phyloP scores from a whole-genome alignment of 768 basidiomycete genomes.

The Ephemerocybe angulata region DNA sequence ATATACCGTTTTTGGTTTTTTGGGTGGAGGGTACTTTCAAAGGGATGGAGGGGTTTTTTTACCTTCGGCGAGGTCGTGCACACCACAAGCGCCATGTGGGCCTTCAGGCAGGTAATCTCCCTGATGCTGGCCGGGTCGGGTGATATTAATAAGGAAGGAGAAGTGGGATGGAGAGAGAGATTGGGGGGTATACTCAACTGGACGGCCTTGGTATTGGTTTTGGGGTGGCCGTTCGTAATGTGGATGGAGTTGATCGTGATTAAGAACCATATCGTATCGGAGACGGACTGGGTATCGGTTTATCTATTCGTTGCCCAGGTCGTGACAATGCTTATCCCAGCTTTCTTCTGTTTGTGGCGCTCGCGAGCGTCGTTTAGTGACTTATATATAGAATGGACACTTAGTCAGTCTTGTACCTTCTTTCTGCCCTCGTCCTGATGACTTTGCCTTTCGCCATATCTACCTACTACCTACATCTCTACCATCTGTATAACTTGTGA shows the following conservation, averaged over 20 bases:
- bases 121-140: background rate
- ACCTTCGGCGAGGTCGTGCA: slow-evolving; percentile 7
- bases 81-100: background rate
- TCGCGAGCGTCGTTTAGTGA: no score
- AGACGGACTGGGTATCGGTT: slow-evolving; percentile 12
- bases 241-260: slow-evolving; percentile 11
- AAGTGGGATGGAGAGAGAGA: background rate
- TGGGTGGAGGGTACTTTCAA: slow-evolving; percentile 11
- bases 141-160: background rate
- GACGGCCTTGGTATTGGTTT: background rate
- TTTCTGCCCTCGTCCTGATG: no score
- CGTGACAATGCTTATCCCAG: background rate
- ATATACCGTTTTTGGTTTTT: slow-evolving; percentile 14
- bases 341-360: slow-evolving; percentile 1
- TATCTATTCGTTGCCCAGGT: slow-evolving; percentile 9
- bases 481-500: no score
- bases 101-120: background rate
- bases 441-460: no score
- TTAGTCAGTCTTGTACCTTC: no score
- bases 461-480: no score
- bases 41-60: slow-evolving; percentile 10
- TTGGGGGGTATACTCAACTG: background rate
- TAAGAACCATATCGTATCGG: slow-evolving; percentile 11
- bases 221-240: slow-evolving; percentile 6
- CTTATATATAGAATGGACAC: no score